phyloP scores from a whole-genome alignment of 2,329 filamentous ascomycete species.

The Aspergillus fijiensis region DNA sequence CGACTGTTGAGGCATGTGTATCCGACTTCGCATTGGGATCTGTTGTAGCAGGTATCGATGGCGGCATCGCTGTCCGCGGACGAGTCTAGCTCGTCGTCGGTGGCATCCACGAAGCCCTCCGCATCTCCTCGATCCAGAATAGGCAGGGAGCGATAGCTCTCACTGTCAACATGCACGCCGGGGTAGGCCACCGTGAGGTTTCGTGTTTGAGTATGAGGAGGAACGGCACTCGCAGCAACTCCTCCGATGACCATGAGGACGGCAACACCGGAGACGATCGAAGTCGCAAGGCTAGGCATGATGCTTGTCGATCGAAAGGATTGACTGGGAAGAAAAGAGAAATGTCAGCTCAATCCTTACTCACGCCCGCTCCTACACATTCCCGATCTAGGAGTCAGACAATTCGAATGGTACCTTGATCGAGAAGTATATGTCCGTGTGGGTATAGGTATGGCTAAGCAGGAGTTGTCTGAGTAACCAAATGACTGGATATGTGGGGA shows the following conservation, averaged over 20 bases:
- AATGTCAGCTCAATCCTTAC: not conserved
- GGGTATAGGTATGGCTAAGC: not conserved
- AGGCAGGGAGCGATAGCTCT: not conserved
- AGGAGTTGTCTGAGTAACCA: not conserved
- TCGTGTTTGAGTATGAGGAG: not conserved
- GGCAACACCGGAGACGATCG: not conserved
- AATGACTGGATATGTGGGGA: not conserved
- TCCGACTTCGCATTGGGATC: conserved; percentile 7
- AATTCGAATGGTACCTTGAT: not conserved
- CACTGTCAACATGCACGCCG: not conserved
- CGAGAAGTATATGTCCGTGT: not conserved
- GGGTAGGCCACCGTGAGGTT: not conserved
- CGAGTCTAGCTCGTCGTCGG: not conserved
- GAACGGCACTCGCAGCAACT: not conserved
- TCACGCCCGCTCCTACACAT: not conserved
- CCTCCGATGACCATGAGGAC: not conserved
- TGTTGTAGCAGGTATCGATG: not conserved
- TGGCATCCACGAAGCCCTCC: not conserved
- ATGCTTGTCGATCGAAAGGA: not conserved
- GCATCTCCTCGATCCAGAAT: not conserved
- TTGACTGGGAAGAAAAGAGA: not conserved
- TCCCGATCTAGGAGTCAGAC: not conserved
- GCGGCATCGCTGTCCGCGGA: not conserved
- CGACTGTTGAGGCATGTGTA: conserved; percentile 1
- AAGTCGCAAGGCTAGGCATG: not conserved